Evolutionary conservation across 1,139 yeast genomes (phyloP), one percentile per base, ranked within the genome.

Genomic region (Pichia sp.): DNA sequence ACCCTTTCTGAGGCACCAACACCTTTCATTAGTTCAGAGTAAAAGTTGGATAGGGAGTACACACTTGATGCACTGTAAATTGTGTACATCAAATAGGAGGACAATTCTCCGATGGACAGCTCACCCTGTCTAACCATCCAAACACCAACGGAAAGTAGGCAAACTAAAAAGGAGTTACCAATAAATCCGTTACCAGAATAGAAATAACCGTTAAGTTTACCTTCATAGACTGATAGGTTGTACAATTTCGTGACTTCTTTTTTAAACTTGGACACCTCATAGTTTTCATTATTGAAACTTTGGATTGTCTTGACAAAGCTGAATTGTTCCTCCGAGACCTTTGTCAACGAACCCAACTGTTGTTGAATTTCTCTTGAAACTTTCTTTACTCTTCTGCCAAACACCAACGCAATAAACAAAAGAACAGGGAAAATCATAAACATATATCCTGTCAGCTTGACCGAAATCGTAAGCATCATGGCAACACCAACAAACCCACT

Each of bases 31-130:
- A 81, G 68, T 61, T 81, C 85, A 2, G 84, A 76, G 61, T 81
- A 81, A 58, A 81, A 81, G 63, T 79, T 81, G 0, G 84, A 82
- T 30, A 81, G 65, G 1, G 85, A 83, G 62, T 80, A 80, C 4
- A 81, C 82, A 15, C 84, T 79, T n/a, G 78, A 67, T 0, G 85
- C 85, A 13, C 84, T 79, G 61, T 79, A 81, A 4, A 80, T 74
- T 0, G 85, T 82, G 65, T 81, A 81, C 82, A 81, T 77, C 79
- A 81, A 76, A 62, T 80, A 81, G 59, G 82, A 77, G 5, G 85
- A 77, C 47, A 81, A 70, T 56, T 79, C 85, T 45, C 85, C 85
- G 36, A 79, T 66, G 1, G 82, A 70, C 50, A 81, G 62, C 52
- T 79, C 84, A 6, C 84, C 84, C 38, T 65, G 66, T 19, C 75